Percentiles rank a stretch among this genome's conserved stretches.
Evolutionary conservation across 1,284 basidiomycete species (phyloP).

Genomic region (Marasmius fiardii): DNA sequence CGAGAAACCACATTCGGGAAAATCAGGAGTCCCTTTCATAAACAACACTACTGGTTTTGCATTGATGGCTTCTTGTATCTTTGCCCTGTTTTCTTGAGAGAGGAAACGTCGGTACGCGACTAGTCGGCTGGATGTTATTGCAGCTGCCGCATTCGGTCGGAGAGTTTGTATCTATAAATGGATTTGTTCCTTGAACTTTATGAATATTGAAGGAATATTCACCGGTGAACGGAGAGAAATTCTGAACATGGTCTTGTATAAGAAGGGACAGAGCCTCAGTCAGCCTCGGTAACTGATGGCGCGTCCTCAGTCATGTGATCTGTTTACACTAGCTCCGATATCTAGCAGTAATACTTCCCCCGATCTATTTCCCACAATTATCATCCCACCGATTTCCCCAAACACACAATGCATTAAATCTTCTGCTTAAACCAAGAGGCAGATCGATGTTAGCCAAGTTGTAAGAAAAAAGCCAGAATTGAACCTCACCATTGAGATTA

Average conservation of each 20-base stretch:
- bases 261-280: slow-evolving; percentile 11
- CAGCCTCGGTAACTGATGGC: background rate
- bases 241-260: slow-evolving; percentile 39
- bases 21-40: slow-evolving; percentile 90
- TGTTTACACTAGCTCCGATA: background rate
- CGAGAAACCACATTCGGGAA: slow-evolving; percentile 93
- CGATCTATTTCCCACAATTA: slow-evolving; percentile 41
- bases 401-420: slow-evolving; percentile 46
- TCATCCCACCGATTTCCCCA: slow-evolving; percentile 41
- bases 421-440: slow-evolving; percentile 25
- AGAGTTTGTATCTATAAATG: slow-evolving; percentile 10
- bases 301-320: background rate
- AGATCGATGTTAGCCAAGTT: background rate
- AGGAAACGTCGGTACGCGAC: slow-evolving; percentile 33
- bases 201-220: slow-evolving; percentile 18
- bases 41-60: slow-evolving; percentile 83
- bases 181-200: slow-evolving; percentile 6
- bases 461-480: background rate
- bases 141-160: slow-evolving; percentile 7
- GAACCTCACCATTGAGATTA: slow-evolving; percentile 48
- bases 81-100: slow-evolving; percentile 39
- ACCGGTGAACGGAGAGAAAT: slow-evolving; percentile 42
- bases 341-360: slow-evolving; percentile 36
- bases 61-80: slow-evolving; percentile 61
- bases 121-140: slow-evolving; percentile 8